Conservation (phyloP, 257 asterid species). For the Nicotiana otophora region DNA sequence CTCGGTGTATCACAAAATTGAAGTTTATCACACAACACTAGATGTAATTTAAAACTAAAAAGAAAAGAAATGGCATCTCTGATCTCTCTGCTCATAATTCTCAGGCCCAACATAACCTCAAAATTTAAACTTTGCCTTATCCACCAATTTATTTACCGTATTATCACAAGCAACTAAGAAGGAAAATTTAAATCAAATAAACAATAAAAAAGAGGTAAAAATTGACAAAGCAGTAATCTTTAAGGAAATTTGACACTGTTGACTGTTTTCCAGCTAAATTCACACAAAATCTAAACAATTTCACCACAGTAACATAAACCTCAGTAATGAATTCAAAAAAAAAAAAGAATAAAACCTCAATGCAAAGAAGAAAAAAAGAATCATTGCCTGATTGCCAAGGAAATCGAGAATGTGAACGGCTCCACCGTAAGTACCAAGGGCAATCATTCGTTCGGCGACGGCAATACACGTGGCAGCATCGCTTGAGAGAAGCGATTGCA, state of each 20-base stretch:
- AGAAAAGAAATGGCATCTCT: not conserved
- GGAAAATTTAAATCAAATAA: not conserved
- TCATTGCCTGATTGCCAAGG: constrained; percentile 74
- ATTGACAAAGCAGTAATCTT: not conserved
- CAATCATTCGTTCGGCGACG: constrained; percentile 94
- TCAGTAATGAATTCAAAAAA: not conserved
- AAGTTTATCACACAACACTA: not conserved
- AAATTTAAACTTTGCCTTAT: not conserved
- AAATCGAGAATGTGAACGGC: constrained; percentile 91
- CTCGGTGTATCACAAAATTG: not conserved
- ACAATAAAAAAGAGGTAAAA: not conserved
- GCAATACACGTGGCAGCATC: constrained; percentile 93
- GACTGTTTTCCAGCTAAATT: not conserved
- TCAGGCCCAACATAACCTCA: not conserved
- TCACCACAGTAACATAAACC: not conserved
- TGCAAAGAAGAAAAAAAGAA: not conserved
- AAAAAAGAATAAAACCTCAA: constrained; percentile 1
- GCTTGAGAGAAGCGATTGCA: constrained; percentile 66
- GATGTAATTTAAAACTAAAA: not conserved
- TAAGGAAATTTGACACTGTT: not conserved
- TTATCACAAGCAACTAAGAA: not conserved
- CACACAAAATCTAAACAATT: not conserved
- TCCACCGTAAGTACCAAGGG: constrained; percentile 86
- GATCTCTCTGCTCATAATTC: not conserved
- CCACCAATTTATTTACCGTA: not conserved